phyloP scores from a whole-genome alignment of 2,329 filamentous ascomycete genomes.

The Sordariomycetes sp. region DNA sequence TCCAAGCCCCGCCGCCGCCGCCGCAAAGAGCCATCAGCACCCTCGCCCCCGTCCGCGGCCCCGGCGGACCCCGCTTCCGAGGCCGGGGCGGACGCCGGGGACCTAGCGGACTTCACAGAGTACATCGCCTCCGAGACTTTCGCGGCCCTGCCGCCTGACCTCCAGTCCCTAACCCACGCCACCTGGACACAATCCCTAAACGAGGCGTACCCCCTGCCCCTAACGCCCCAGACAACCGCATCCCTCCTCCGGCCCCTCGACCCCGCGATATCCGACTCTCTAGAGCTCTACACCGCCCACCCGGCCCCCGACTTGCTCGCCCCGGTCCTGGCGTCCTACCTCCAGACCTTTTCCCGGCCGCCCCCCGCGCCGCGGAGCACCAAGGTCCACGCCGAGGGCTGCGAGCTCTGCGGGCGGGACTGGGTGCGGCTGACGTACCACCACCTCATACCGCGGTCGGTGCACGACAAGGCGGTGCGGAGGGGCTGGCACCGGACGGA shows the following conservation, averaged over 20 bases:
- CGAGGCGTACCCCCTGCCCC: conserved; percentile 24
- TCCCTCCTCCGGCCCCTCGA: conserved; percentile 32
- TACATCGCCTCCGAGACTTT: conserved; percentile 65
- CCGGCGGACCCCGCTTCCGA: conserved; percentile 7
- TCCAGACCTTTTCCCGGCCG: conserved; percentile 29
- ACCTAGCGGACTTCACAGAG: conserved; percentile 69
- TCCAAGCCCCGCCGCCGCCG: conserved; percentile 30
- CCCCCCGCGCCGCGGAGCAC: conserved; percentile 29
- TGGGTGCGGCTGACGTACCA: conserved; percentile 46
- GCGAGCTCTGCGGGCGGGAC: conserved; percentile 31
- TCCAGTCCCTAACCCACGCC: conserved; percentile 50
- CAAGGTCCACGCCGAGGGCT: conserved; percentile 33
- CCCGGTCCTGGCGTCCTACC: conserved; percentile 50
- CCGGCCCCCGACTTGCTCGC: conserved; percentile 39
- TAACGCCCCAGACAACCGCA: background rate
- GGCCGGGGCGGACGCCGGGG: conserved; percentile 35
- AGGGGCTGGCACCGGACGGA: conserved; percentile 41
- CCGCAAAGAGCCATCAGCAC: background rate
- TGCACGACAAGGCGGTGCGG: conserved; percentile 30
- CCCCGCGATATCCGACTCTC: conserved; percentile 15
- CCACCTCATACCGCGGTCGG: conserved; percentile 34
- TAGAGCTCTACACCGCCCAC: background rate
- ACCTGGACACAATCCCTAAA: conserved; percentile 19
- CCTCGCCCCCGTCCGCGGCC: conserved; percentile 8
- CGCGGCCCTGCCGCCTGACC: conserved; percentile 41